These are phyloP conservation scores for Exophiala sideris DNA, from an alignment of 2,329 filamentous ascomycete species.

Conservation along the genomic window DNA sequence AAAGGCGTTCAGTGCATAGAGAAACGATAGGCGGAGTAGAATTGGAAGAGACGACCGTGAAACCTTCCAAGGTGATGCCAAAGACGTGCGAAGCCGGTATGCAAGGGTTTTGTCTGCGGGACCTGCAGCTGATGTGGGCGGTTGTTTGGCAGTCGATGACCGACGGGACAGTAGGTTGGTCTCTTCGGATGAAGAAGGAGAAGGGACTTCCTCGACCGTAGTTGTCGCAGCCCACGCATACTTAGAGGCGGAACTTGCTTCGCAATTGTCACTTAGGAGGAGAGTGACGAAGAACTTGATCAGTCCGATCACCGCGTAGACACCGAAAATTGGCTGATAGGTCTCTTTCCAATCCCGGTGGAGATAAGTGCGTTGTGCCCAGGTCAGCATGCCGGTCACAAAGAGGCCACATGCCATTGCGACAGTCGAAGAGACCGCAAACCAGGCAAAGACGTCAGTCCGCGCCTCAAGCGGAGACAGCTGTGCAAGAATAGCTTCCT, in stretches of 20 bases:
- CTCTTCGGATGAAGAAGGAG: slow-evolving; percentile 18
- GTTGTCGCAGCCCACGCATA: slow-evolving; percentile 15
- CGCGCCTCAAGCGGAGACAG: slow-evolving; percentile 55
- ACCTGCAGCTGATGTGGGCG: slow-evolving; percentile 11
- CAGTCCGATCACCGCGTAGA: slow-evolving; percentile 9
- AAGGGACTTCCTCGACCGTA: slow-evolving; percentile 18
- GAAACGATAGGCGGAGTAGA: slow-evolving; percentile 59
- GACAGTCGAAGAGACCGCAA: slow-evolving; percentile 52
- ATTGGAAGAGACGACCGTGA: slow-evolving; percentile 53
- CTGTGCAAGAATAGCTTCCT: slow-evolving; percentile 52
- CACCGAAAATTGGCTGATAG: slow-evolving; percentile 11
- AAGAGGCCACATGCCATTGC: slow-evolving; percentile 57
- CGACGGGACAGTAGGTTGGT: slow-evolving; percentile 7
- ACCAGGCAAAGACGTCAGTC: slow-evolving; percentile 64
- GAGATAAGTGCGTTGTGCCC: slow-evolving; percentile 35
- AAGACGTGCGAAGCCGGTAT: slow-evolving; percentile 15
- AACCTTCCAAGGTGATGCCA: slow-evolving; percentile 29
- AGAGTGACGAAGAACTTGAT: slow-evolving; percentile 10
- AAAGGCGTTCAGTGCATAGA: slow-evolving; percentile 67
- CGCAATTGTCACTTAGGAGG: slow-evolving; percentile 8
- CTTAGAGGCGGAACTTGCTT: slow-evolving; percentile 6
- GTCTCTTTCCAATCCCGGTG: slow-evolving; percentile 19
- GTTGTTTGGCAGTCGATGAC: slow-evolving; percentile 3
- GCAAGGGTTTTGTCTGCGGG: slow-evolving; percentile 1
- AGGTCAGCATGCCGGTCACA: slow-evolving; percentile 43